Evolutionary conservation across 192 early-diverging fungal genomes (phyloP), one percentile per base, ranked within the genome.

Genomic region (Helicostylum pulchrum): DNA sequence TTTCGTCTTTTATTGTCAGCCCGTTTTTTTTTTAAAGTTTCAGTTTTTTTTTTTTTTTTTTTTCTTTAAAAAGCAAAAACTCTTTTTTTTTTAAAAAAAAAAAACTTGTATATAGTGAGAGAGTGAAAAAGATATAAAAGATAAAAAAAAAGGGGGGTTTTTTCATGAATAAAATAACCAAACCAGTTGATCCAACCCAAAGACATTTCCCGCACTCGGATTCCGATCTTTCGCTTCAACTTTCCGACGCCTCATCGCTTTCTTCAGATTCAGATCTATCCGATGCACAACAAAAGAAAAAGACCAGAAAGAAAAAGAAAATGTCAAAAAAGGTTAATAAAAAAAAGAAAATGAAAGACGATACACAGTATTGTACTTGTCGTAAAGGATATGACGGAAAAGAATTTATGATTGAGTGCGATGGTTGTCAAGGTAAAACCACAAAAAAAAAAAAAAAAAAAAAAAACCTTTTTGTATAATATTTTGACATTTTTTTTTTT

Each of bases 381-480:
- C 69, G 82, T 31, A 70, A 62, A 44, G 73, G 75, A 4, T 81
- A 83, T 30, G 75, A 83, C 50, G 82, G 82, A 23, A 75, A 76
- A 19, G 79, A 81, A 47, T 79, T 83, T 60, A 83, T 83, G 82
- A 73, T 83, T 43, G 82, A 75, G 30, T 83, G 82, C 48, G 82
- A 83, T 50, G 53, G 63, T 34, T 83, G 82, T 49, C 70, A 81
- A 73, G 79, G 82, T 81, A 72, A 57, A 20, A 23, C 0, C 2
- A n/a, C 42, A 1, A 21, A 30, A 4, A 32, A 5, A 10, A 43
- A 3, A 30, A 4, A 32, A 5, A 10, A 43, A 3, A 54, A n/a
- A 48, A 34, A 9, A 26, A 26, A 26, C 26, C 26, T 58, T 34
- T 42, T 19, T 66, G 4, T 49, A 19, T 36, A 23, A 17, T 14